Conservation (phyloP, 257 asterid species). For the Echium plantagineum region DNA sequence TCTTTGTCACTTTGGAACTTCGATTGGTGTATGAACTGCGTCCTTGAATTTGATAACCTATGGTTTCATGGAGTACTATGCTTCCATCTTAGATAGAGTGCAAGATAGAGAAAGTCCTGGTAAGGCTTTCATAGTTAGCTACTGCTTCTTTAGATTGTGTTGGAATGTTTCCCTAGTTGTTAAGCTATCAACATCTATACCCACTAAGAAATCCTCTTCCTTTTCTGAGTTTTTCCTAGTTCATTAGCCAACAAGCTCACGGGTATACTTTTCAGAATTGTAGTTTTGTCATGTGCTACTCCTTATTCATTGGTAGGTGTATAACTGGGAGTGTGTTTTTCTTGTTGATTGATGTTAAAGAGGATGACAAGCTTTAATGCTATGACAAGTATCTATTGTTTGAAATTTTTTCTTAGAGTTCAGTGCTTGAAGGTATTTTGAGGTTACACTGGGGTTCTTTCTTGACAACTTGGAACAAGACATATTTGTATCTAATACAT, state of each 20-base stretch:
- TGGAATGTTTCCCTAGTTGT: background rate
- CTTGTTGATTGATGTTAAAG: no score
- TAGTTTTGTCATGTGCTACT: background rate
- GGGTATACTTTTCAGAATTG: background rate
- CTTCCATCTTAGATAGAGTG: background rate
- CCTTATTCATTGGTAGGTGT: no score
- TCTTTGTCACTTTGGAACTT: background rate
- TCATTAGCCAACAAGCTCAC: background rate
- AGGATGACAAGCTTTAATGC: no score
- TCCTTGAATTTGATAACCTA: background rate
- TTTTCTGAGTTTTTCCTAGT: background rate
- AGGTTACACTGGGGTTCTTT: no score
- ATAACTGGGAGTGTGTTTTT: no score
- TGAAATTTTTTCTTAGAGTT: no score
- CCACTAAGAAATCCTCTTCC: background rate
- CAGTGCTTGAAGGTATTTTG: no score
- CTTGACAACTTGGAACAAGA: no score
- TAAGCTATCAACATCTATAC: background rate
- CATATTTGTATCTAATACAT: no score
- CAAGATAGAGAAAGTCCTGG: background rate
- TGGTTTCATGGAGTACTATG: no score
- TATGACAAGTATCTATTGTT: no score
- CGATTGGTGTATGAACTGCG: background rate
- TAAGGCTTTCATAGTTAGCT: background rate
- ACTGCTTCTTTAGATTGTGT: background rate